Evolutionary conservation across 1,284 basidiomycete genomes (phyloP), one percentile per base, ranked within the genome.

Genomic region (Leccinum fuscescens): DNA sequence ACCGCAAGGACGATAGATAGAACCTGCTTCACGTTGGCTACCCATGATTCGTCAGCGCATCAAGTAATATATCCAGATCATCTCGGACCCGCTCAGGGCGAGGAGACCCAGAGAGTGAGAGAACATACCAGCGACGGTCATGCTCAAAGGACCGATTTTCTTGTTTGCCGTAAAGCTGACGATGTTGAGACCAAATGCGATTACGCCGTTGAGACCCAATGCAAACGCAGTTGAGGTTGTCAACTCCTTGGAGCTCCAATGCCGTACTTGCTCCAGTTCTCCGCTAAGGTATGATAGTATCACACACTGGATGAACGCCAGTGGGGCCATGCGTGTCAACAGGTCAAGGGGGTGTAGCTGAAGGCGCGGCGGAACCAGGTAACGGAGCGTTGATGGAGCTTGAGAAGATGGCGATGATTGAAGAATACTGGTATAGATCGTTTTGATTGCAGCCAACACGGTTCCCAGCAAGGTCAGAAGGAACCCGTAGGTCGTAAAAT

Each of bases 1-100:
- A 97, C 92, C 0, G 94, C 93, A 56, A 90, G 85, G 3, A 94
- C 79, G 64, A 97, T 89, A 1, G 94, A 96, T 63, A 97, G 75
- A n/a, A 94, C 95, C 72, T 97, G 95, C 77, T 98, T 98, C 59
- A 94, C 86, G 70, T 95, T 94, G 56, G 88, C 92, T 90, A 50
- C 58, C n/a, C 33, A 22, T 61, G 29, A 42, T 20, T 48, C 14
- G 29, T 60, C 52, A 67, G 59, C 5, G 63, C 24, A 9, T 17
- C 12, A 11, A 31, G 7, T 33, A 24, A 42, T 20, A 42, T 20
- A 6, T 15, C 14, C 22, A 39, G 20, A 17, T 37, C 4, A n/a
- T 37, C 17, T 48, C n/a, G 3, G 49, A 46, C 39, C 48, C 37
- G 17, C 17, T 46, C 33, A 48, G 50, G 48, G 49, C 52, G n/a